These are phyloP conservation scores for Eucalyptus sp. DNA, from an alignment of 345 rosid species.

Conservation along the genomic window DNA sequence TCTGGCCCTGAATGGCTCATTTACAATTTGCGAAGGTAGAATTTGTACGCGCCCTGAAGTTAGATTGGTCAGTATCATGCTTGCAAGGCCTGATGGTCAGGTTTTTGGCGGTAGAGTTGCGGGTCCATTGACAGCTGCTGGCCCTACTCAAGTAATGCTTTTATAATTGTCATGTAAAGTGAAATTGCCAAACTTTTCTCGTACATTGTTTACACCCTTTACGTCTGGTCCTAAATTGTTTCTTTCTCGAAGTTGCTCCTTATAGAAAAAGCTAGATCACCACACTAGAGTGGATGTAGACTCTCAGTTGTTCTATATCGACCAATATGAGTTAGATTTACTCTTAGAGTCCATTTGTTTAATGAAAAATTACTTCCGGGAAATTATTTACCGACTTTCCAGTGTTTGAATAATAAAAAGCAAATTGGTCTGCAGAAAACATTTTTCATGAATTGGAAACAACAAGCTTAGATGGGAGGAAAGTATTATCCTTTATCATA, in stretches of 20 bases:
- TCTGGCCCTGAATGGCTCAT: constrained; percentile 13
- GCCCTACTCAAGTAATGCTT: constrained; percentile 13
- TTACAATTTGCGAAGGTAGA: background rate
- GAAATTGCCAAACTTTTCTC: background rate
- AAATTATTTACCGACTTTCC: background rate
- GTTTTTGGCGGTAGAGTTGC: constrained; percentile 33
- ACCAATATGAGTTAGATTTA: background rate
- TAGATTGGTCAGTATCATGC: constrained; percentile 4
- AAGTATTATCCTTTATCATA: background rate
- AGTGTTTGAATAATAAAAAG: background rate
- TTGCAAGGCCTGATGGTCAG: constrained; percentile 17
- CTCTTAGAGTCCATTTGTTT: background rate
- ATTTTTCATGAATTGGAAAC: background rate
- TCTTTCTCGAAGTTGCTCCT: background rate
- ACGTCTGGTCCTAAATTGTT: background rate
- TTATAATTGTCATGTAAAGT: background rate
- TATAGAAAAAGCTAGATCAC: background rate
- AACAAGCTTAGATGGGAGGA: background rate
- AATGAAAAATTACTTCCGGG: background rate
- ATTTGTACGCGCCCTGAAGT: background rate
- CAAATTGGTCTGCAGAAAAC: background rate
- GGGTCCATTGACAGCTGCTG: constrained; percentile 20
- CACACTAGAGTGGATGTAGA: background rate
- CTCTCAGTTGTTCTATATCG: background rate
- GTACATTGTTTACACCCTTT: background rate